Percentiles rank a stretch among this genome's conserved stretches.
Evolutionary conservation across 768 basidiomycete genomes (phyloP).

Genomic region (Suillus ampliporus): DNA sequence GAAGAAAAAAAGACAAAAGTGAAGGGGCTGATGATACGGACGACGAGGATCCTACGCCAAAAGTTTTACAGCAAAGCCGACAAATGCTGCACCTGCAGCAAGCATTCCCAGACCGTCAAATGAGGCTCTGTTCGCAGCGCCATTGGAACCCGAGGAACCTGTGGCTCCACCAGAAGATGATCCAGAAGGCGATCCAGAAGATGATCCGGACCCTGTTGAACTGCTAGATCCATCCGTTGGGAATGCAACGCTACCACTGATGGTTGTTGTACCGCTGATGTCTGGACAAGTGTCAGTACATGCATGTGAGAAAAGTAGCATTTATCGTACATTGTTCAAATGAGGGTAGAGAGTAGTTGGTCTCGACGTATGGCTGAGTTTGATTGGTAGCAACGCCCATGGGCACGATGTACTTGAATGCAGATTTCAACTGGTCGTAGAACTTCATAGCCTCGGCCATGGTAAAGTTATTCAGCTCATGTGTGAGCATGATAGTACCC

Average conservation of each 20-base stretch:
- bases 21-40: not conserved
- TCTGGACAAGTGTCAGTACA: slow-evolving; percentile 19
- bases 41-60: slow-evolving; percentile 19
- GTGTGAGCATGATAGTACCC: slow-evolving; percentile 60
- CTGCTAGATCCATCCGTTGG: slow-evolving; percentile 7
- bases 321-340: slow-evolving; percentile 52
- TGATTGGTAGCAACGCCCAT: slow-evolving; percentile 57
- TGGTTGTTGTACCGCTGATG: slow-evolving; percentile 31
- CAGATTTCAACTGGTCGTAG: slow-evolving; percentile 48
- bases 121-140: slow-evolving; percentile 8
- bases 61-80: slow-evolving; percentile 22
- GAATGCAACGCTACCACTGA: slow-evolving; percentile 9
- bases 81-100: slow-evolving; percentile 20
- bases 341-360: slow-evolving; percentile 45
- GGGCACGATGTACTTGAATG: slow-evolving; percentile 57
- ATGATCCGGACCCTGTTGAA: slow-evolving; percentile 14
- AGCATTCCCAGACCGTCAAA: slow-evolving; percentile 18
- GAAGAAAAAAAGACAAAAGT: no score
- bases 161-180: slow-evolving; percentile 2
- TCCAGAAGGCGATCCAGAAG: not conserved
- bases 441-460: slow-evolving; percentile 64
- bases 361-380: slow-evolving; percentile 58
- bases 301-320: not conserved
- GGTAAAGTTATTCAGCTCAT: slow-evolving; percentile 65
- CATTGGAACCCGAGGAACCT: not conserved